Evolutionary conservation across 176 grass and related monocot species (phyloP).

Genomic region (Tillandsia leiboldiana): DNA sequence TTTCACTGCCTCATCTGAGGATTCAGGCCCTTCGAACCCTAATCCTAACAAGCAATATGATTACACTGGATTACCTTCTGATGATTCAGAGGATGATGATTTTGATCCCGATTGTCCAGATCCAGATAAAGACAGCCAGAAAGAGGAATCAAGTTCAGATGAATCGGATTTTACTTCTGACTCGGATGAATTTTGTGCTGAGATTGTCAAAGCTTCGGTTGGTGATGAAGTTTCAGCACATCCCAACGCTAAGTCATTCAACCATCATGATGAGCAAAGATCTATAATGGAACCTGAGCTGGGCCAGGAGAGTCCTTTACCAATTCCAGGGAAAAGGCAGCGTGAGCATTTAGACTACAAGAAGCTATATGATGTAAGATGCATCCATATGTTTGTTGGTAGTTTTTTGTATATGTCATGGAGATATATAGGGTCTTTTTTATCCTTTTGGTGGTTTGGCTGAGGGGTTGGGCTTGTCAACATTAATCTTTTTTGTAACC

Average conservation of each 20-base stretch:
- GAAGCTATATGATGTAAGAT: conserved; percentile 72
- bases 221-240: conserved; percentile 24
- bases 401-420: too few relatives aligned
- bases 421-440: too few relatives aligned
- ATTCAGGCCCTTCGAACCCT: conserved; percentile 18
- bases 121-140: conserved; percentile 47
- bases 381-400: background rate
- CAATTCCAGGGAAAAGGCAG: conserved; percentile 46
- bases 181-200: conserved; percentile 82
- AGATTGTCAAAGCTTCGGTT: conserved; percentile 53
- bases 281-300: conserved; percentile 7
- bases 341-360: conserved; percentile 72
- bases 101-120: conserved; percentile 56
- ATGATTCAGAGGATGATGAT: conserved; percentile 97
- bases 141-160: conserved; percentile 32
- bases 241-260: conserved; percentile 14
- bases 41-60: conserved; percentile 34
- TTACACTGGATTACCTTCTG: conserved; percentile 66
- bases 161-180: conserved; percentile 90
- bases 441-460: too few relatives aligned
- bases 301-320: conserved; percentile 36
- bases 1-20: conserved; percentile 46
- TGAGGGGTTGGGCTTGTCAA: too few relatives aligned
- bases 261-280: conserved; percentile 7
- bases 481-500: too few relatives aligned